Evolutionary conservation across 2,329 filamentous ascomycete species (phyloP), one percentile per base, ranked within the genome.

Genomic region (Hypoxylon sp.): DNA sequence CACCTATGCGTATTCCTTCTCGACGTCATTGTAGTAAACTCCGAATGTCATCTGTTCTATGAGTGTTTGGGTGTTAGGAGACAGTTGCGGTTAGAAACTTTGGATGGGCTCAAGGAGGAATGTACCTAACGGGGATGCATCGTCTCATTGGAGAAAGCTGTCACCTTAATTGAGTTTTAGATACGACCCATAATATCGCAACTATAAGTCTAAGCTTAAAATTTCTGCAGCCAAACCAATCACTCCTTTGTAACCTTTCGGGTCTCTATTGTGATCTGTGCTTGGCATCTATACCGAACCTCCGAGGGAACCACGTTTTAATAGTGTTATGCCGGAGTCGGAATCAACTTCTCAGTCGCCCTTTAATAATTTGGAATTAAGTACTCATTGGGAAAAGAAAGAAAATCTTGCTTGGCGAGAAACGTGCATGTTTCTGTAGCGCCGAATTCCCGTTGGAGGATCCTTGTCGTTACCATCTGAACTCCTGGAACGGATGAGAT

Each of bases 301-400:
- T 55, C 48, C 62, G 51, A 55, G 52, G 56, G 47, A 25, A 58
- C 63, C 63, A 66, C 60, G 66, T 66, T 69, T 66, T 68, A 66
- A 57, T 54, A 32, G 21, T 46, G 34, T 54, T 43, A 68, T 68
- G 51, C 66, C 46, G 61, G 56, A 63, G 25, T 55, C 66, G 56
- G 66, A 54, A 63, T 58, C 43, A 48, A 52, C 16, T 43, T 57
- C n/a, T 59, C 21, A 47, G 8, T 37, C 19, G 21, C 30, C 62
- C 51, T 68, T 66, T 60, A 60, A 63, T 63, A 56, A 57, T 27
- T 16, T 46, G 21, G 12, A 32, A 55, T 9, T 46, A 32, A 46
- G 25, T n/a, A 51, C 19, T 53, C 11, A 52, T 16, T 50, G 55
- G 50, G n/a, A n/a, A n/a, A n/a, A n/a, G n/a, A n/a, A n/a, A 12